A percentile compares a stretch with the other conserved stretches of the same genome.
These are phyloP conservation scores for Hirsutella minnesotensis DNA, from an alignment of 2,329 filamentous ascomycete species.

Conservation along the genomic window DNA sequence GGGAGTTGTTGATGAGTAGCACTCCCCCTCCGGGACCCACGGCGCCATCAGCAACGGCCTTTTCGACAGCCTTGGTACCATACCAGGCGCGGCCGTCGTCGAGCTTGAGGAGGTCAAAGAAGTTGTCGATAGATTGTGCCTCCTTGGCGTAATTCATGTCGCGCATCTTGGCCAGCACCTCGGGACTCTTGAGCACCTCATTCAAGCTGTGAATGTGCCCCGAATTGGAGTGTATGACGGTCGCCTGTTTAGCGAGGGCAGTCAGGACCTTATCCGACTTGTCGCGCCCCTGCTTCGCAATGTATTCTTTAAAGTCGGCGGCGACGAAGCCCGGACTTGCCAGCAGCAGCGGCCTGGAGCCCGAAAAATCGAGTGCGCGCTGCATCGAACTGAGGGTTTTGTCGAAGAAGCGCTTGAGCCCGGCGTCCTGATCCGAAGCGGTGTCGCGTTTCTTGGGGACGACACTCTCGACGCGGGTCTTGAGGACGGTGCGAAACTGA, in stretches of 20 bases:
- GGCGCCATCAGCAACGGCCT: conserved; percentile 75
- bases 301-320: conserved; percentile 64
- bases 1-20: conserved; percentile 72
- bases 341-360: conserved; percentile 62
- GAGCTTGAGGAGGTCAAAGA: conserved; percentile 63
- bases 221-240: conserved; percentile 72
- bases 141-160: conserved; percentile 84
- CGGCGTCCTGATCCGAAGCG: conserved; percentile 55
- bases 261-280: conserved; percentile 58
- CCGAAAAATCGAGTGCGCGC: conserved; percentile 63
- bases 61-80: conserved; percentile 69
- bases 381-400: conserved; percentile 64
- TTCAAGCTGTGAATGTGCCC: conserved; percentile 80
- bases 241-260: conserved; percentile 47
- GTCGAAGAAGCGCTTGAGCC: conserved; percentile 63
- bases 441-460: conserved; percentile 58
- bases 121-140: conserved; percentile 72
- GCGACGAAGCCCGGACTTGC: conserved; percentile 87
- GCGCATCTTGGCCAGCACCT: conserved; percentile 64
- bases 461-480: conserved; percentile 47
- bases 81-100: conserved; percentile 91
- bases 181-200: conserved; percentile 72
- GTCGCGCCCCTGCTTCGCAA: conserved; percentile 45
- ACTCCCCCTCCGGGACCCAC: conserved; percentile 79
- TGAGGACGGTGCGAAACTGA: conserved; percentile 65